A percentile compares a stretch with the other conserved stretches of the same genome.
These are phyloP conservation scores for Chamaenerion angustifolium DNA, from an alignment of 345 rosid genomes.

Conservation along the genomic window DNA sequence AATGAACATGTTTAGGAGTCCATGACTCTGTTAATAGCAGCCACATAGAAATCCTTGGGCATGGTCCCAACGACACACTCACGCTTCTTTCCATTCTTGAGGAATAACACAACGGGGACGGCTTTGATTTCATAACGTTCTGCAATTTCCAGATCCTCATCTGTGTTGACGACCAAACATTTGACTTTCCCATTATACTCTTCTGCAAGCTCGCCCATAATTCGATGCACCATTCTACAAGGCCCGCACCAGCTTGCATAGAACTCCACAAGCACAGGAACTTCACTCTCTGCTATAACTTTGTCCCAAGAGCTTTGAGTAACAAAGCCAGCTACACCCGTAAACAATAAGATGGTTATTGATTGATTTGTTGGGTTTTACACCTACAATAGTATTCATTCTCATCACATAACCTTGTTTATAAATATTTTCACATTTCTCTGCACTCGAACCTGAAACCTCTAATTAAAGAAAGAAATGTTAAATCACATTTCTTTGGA, in stretches of 20 bases:
- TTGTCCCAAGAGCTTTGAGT: conserved; percentile 53
- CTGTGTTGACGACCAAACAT: conserved; percentile 63
- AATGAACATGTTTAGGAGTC: conserved; percentile 29
- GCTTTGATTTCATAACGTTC: conserved; percentile 76
- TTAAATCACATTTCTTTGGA: too few species aligned
- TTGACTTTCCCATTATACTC: conserved; percentile 63
- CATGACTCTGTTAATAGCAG: conserved; percentile 84
- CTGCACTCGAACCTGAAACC: too few species aligned
- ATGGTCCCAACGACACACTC: conserved; percentile 80
- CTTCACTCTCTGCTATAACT: conserved; percentile 41
- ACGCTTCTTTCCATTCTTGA: conserved; percentile 69
- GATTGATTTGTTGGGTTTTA: too few species aligned
- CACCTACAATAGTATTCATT: conserved; percentile 1
- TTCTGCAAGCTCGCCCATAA: conserved; percentile 65
- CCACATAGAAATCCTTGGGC: conserved; percentile 84
- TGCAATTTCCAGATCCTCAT: conserved; percentile 49
- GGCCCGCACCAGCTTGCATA: conserved; percentile 78
- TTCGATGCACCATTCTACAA: conserved; percentile 39
- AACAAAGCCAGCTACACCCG: conserved; percentile 43
- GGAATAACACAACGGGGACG: conserved; percentile 74
- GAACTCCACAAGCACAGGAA: conserved; percentile 77
- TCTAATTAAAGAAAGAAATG: too few species aligned
- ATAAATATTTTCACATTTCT: too few species aligned
- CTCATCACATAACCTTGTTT: background rate
- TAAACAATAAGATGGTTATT: too few species aligned